phyloP scores from a whole-genome alignment of 768 basidiomycete species.

The Sarcomyxa edulis region DNA sequence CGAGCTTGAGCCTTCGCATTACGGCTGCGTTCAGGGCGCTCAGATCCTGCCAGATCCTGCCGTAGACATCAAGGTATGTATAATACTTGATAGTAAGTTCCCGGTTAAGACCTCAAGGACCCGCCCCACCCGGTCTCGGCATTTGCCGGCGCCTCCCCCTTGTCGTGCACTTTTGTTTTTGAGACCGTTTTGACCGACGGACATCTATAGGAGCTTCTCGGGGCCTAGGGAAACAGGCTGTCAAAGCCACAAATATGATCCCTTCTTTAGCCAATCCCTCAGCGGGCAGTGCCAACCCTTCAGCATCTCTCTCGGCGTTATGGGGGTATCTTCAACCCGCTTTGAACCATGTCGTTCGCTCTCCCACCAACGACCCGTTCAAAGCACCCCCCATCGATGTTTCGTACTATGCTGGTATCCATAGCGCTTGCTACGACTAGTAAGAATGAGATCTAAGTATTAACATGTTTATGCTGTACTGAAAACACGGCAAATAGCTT shows the following conservation, averaged over 20 bases:
- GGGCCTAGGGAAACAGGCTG: conserved; percentile 25
- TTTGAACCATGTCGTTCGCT: conserved; percentile 70
- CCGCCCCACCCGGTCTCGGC: too few species aligned
- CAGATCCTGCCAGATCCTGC: conserved; percentile 43
- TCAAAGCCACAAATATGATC: too few species aligned
- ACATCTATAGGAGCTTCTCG: too few species aligned
- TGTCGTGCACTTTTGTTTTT: too few species aligned
- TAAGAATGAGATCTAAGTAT: too few species aligned
- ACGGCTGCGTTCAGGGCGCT: conserved; percentile 80
- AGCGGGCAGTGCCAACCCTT: conserved; percentile 66
- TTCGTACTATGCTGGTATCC: conserved; percentile 69
- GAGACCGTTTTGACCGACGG: too few species aligned
- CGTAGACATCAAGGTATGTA: too few species aligned
- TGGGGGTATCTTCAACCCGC: conserved; percentile 77
- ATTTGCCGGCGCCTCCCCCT: too few species aligned
- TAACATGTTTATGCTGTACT: too few species aligned
- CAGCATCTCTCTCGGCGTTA: conserved; percentile 63
- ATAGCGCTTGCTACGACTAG: conserved; percentile 70
- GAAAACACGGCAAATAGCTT: too few species aligned
- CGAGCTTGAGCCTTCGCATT: conserved; percentile 86
- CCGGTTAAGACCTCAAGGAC: too few species aligned
- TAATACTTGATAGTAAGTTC: too few species aligned
- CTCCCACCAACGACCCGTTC: conserved; percentile 50
- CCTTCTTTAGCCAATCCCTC: conserved; percentile 48
- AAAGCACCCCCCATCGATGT: conserved; percentile 72